phyloP scores from a whole-genome alignment of 2,329 filamentous ascomycete genomes.

The Fusarium coicis region DNA sequence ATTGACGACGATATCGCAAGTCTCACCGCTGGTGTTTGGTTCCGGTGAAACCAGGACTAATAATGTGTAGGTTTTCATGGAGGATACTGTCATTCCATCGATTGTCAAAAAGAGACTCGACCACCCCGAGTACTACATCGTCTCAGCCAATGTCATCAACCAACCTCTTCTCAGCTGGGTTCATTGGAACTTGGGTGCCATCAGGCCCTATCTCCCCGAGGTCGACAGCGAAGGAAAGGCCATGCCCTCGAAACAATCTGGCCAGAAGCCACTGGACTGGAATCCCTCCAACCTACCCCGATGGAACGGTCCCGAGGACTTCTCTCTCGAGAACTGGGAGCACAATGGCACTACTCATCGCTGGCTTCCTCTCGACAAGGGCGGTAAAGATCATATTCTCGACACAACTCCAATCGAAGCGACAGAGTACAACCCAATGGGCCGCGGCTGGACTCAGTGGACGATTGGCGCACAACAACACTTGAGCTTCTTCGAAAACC shows the following conservation, averaged over 20 bases:
- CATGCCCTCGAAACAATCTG: conserved; percentile 39
- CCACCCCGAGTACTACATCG: conserved; percentile 60
- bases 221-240: conserved; percentile 37
- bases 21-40: not conserved
- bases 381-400: conserved; percentile 49
- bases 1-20: conserved; percentile 54
- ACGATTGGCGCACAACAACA: conserved; percentile 61
- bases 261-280: conserved; percentile 47
- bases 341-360: conserved; percentile 57
- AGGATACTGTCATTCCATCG: conserved; percentile 58
- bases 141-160: conserved; percentile 68
- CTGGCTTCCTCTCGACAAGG: conserved; percentile 57
- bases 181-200: conserved; percentile 63
- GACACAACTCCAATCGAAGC: conserved; percentile 59
- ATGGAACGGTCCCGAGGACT: conserved; percentile 47
- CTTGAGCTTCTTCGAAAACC: conserved; percentile 60
- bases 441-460: conserved; percentile 60
- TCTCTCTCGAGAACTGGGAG: conserved; percentile 48
- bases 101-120: conserved; percentile 63
- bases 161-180: conserved; percentile 64
- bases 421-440: conserved; percentile 59
- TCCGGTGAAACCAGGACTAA: not conserved
- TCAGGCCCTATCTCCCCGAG: conserved; percentile 65
- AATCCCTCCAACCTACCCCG: conserved; percentile 52
- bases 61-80: conserved; percentile 48